Percentiles rank a stretch among this genome's conserved stretches.
phyloP scores from a whole-genome alignment of 1,139 yeast genomes.

The Meyerozyma guilliermondii region DNA sequence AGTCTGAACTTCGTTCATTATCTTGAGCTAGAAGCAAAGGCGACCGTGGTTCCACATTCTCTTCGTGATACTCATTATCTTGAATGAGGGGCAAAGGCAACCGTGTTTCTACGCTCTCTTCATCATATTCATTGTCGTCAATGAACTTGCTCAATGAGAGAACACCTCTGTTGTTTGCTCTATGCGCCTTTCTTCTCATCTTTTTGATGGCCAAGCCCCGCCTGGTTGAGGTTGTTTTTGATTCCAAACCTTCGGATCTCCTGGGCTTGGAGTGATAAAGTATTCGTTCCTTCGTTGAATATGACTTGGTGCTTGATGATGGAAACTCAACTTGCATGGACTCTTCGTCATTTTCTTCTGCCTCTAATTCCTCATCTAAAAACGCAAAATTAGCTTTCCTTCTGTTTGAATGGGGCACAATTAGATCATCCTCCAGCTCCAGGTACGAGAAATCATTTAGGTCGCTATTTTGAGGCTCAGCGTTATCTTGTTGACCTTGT shows the following conservation, averaged over 20 bases:
- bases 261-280: not conserved
- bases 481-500: not conserved
- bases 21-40: too few relatives aligned
- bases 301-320: not conserved
- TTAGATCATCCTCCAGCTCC: slow-evolving; percentile 6
- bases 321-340: not conserved
- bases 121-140: slow-evolving; percentile 4
- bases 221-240: slow-evolving; percentile 11
- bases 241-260: not conserved
- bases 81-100: not conserved
- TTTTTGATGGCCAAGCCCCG: slow-evolving; percentile 36
- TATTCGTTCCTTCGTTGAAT: not conserved
- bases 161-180: not conserved
- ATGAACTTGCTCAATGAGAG: slow-evolving; percentile 2
- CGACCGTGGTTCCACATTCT: too few relatives aligned
- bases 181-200: slow-evolving; percentile 1
- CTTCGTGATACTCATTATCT: not conserved
- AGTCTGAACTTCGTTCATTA: too few relatives aligned
- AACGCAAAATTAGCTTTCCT: slow-evolving; percentile 1
- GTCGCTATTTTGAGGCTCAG: slow-evolving; percentile 1
- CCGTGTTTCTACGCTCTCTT: not conserved
- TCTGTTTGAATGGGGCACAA: slow-evolving; percentile 14
- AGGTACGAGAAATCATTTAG: not conserved
- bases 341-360: not conserved
- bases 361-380: not conserved